Evolutionary conservation across 345 rosid species (phyloP).

Genomic region (Lagerstroemia speciosa): DNA sequence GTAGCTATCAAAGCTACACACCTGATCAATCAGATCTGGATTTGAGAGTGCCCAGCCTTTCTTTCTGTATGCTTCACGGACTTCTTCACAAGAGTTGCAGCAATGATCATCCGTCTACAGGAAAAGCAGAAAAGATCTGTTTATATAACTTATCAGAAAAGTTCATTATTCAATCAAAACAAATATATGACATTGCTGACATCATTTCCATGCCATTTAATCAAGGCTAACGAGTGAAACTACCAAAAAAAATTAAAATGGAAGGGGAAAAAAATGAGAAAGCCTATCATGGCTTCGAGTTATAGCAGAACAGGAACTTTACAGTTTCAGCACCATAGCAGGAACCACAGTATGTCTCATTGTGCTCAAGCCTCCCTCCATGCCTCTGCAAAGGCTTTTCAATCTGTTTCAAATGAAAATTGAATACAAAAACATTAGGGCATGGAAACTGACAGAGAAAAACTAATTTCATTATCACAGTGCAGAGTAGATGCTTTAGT

Average conservation of each 20-base stretch:
- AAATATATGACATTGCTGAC: background rate
- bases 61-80: constrained; percentile 89
- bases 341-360: constrained; percentile 92
- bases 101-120: constrained; percentile 72
- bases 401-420: constrained; percentile 39
- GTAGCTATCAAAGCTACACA: constrained; percentile 13
- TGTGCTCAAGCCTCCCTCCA: constrained; percentile 96
- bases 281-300: background rate
- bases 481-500: too few relatives aligned
- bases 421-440: constrained; percentile 4
- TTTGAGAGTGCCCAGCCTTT: constrained; percentile 89
- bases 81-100: constrained; percentile 84
- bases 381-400: constrained; percentile 90
- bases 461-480: background rate
- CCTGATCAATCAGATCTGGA: constrained; percentile 89
- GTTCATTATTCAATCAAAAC: background rate
- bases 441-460: background rate
- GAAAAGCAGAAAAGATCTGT: background rate
- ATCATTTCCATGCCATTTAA: background rate
- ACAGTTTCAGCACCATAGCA: constrained; percentile 91
- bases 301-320: constrained; percentile 13
- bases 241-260: background rate
- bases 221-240: background rate
- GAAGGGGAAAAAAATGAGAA: background rate
- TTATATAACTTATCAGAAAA: background rate